These are phyloP conservation scores for Apocynum venetum DNA, from an alignment of 257 asterid species.

Conservation along the genomic window DNA sequence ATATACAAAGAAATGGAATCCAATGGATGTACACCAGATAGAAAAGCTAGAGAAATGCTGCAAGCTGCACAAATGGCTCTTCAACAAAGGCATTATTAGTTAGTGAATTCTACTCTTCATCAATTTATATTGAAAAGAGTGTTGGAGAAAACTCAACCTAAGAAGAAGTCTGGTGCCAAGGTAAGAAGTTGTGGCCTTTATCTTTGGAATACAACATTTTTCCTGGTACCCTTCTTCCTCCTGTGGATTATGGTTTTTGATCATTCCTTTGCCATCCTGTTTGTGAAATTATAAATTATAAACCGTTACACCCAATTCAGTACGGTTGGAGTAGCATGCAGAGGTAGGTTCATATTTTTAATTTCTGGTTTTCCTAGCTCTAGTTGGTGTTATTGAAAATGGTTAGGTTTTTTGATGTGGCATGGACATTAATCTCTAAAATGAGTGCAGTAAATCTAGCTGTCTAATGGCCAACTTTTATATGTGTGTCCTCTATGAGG, in stretches of 20 bases:
- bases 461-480: background rate
- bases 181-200: background rate
- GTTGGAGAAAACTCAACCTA: background rate
- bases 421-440: background rate
- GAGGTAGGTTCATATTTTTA: background rate
- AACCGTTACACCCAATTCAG: no score
- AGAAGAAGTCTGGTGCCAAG: background rate
- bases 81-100: conserved; percentile 43
- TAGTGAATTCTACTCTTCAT: background rate
- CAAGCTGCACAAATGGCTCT: conserved; percentile 53
- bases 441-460: background rate
- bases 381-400: background rate
- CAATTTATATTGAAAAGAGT: no score
- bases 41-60: conserved; percentile 82
- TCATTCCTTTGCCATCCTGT: background rate
- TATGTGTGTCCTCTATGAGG: background rate
- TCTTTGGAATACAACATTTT: background rate
- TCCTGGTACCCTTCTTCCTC: background rate
- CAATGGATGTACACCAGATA: conserved; percentile 83
- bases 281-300: background rate
- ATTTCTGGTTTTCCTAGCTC: background rate
- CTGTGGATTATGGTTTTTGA: background rate
- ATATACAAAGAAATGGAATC: conserved; percentile 86
- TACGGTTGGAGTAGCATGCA: no score
- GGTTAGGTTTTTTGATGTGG: background rate